Evolutionary conservation across 305 asterid species (phyloP), one percentile per base, ranked within the genome.

Genomic region (Fraxinus sp.): DNA sequence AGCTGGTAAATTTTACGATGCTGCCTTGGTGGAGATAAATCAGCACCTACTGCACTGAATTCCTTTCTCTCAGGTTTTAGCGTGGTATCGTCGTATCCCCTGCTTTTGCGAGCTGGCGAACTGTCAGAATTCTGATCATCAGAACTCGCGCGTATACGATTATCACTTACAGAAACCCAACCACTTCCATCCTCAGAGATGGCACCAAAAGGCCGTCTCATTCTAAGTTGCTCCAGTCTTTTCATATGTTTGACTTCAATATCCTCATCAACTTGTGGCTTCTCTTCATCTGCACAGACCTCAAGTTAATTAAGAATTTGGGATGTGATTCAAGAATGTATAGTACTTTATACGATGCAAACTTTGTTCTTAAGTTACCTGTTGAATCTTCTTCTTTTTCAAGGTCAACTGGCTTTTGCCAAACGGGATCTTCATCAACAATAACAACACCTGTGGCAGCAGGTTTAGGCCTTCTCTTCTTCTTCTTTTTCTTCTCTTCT

Each of bases 171-270:
- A 22, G 97, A 81, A 49, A 92, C 85, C 99, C 99, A 95, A 76
- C 99, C 99, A 89, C 99, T 94, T 84, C 98, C 98, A 87, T 95
- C 98, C 87, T 95, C 98, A 36, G 97, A 92, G 83, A 94, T 88
- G 80, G 86, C 84, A 71, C 98, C 98, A 77, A 82, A 88, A 36
- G 94, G 95, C 6, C 93, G 91, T 84, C 89, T 88, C 3, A 91
- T 70, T 79, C 84, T 87, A 68, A 94, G 86, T 80, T 86, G 86
- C 89, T 95, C 98, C 75, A 94, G 84, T 82, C 97, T 91, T 86
- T 88, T 96, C 97, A 95, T 87, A 43, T 93, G 95, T 82, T 91
- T 95, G 81, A 95, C 95, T 77, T 93, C 98, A 82, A 94, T 88
- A 87, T 92, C 98, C 86, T 92, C 98, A 68, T 95, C 88, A 84